Base-by-base conservation (phyloP, 2,329 filamentous ascomycete species). In the Aspergillus spinulosporus region DNA sequence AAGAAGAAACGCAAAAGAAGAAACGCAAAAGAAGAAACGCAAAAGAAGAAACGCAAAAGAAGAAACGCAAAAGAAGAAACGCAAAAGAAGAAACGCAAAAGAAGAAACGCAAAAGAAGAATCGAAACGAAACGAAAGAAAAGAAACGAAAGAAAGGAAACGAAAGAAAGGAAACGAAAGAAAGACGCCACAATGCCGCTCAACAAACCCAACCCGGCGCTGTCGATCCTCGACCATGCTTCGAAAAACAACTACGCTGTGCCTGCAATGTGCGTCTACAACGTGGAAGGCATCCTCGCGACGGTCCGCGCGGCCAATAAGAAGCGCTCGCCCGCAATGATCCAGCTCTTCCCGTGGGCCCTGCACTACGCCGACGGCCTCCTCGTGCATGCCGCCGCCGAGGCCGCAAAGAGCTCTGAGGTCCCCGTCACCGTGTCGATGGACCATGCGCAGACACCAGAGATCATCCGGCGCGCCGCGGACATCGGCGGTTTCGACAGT, bases 271-370 rank as follows among this genome's bases (percentile, higher is more conserved):
- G 84, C 78, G 78, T 76, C 67, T 88, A 89, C 78, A 88, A 90
- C 67, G 76, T 89, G 57, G 88, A 90, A 74, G 84, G 84, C 47
- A 86, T 91, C 62, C 76, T 89, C 28, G 87, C 85, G 1, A 85
- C 84, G 3, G 84, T 89, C 46, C 81, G 82, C 62, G 88, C 88
- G 6, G 88, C 88, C 58, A 87, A 89, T 73, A 80, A 81, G 28
- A 86, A 86, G 59, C 77, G 78, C 46, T 87, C 86, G 0, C 87
- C 88, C 0, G 81, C 86, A 57, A 88, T 90, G 78, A 84, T 90
- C 64, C 84, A 88, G 28, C 82, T 90, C 62, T 90, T 90, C 72
- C 88, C 88, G 15, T 90, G 88, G 88, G 86, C 87, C 0, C 80
- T 89, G 51, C 76, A 85, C 60, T 89, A 88, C 74, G 85, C 85